Evolutionary conservation across 768 basidiomycete species (phyloP), one percentile per base, ranked within the genome.

Genomic region (Boletus fagicola): DNA sequence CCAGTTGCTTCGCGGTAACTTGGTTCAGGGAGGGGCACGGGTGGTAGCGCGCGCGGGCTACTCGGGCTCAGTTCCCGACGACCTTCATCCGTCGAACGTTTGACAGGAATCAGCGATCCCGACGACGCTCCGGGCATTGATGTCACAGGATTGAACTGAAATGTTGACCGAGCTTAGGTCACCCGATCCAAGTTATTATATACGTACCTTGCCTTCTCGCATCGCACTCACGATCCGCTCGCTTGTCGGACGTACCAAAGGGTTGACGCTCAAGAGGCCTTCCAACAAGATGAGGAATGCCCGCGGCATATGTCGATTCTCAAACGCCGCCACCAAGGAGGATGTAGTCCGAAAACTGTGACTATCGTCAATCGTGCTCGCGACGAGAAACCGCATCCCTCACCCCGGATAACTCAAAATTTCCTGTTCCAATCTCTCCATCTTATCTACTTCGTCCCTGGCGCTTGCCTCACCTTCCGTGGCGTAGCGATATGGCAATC

Each of bases 401-500:
- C 61, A 93, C 84, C 95, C 95, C 46, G 80, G 74, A 74, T 96
- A 98, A 4, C 70, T 64, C 56, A 81, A 57, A 11, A 97, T 88
- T 66, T 94, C 92, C 49, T 76, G 77, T 64, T 92, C 87, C 38
- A 98, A 74, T 45, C 74, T 75, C 40, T 84, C 80, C 75, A 90
- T 79, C 64, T 89, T 88, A 15, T 87, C 86, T 0, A 61, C 72
- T 43, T 86, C 86, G 12, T 80, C 78, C 48, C 69, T 66, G 2
- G 75, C 78, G 47, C 78, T 76, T 0, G 77, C 80, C 53, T 83
- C 84, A 0, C 82, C 83, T 40, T 80, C 80, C 1, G 85, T 76
- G 1, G 88, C 86, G 61, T 92, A 85, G 18, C 78, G 80, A 66
- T 94, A 98, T 0, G 96, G 95, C 20, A 96, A 73, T 35, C 84